Evolutionary conservation across 2,329 filamentous ascomycete genomes (phyloP), one percentile per base, ranked within the genome.

Genomic region (Sporothrix brasiliensis): DNA sequence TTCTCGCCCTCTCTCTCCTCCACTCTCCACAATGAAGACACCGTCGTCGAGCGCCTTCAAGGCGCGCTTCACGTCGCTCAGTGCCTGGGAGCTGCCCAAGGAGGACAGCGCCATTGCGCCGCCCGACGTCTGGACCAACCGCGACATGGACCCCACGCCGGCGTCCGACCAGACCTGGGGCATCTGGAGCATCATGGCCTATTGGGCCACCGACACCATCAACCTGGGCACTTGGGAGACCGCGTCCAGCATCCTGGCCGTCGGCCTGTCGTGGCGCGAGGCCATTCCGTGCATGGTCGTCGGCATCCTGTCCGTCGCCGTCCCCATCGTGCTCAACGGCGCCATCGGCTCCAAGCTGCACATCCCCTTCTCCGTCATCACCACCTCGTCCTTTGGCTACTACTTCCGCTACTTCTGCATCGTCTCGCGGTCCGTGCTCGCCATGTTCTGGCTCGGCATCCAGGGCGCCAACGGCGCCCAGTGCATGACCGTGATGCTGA

Each of bases 281-380:
- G 84, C 84, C 4, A 80, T 87, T 66, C 79, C 79, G 19, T 77
- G 77, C 72, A 88, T 84, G 76, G 74, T 83, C 56, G 86, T 90
- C n/a, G 89, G 89, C 56, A 84, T 85, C 14, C 80, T 85, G 13
- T 89, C 87, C 73, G 87, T 88, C 24, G 85, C 87, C 16, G 83
- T 88, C 13, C 79, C 82, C 13, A 81, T 84, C 76, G 81, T 83
- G 11, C 77, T 84, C n/a, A 83, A 85, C 74, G 82, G 82, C 21
- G 81, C 82, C 16, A 82, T 82, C 69, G 81, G 82, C 21, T 79
- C 81, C 13, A 80, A 80, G 69, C 76, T 84, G n/a, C 83, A 84
- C 71, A 78, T 84, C 16, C 82, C 82, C 11, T 85, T 84, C 74
- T 80, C 82, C 5, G 81, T 85, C 21, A 79, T 82, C 30, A 79